Percentiles rank a stretch among this genome's conserved stretches.
These are phyloP conservation scores for Fragilaria crotonensis DNA, from an alignment of 108 stramenopile genomes.

Conservation along the genomic window DNA sequence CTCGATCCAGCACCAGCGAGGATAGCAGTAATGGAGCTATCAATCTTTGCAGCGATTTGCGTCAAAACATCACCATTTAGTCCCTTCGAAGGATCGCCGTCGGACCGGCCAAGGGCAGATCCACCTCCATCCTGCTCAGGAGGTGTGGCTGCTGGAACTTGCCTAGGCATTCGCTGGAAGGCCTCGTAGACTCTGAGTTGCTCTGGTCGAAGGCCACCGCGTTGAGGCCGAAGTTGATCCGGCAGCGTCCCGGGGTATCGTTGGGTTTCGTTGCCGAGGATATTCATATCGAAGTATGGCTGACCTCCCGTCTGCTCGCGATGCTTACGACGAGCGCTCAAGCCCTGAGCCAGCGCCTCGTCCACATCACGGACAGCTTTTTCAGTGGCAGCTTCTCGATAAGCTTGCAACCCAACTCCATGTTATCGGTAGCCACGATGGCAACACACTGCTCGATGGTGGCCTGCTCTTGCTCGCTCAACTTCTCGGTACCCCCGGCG, in stretches of 20 bases:
- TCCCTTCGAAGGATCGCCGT: neutral
- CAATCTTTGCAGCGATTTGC: slow-evolving; percentile 66
- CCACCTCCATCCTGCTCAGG: slow-evolving; percentile 19
- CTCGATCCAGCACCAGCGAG: slow-evolving; percentile 72
- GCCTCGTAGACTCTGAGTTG: slow-evolving; percentile 97
- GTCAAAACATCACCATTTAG: slow-evolving; percentile 58
- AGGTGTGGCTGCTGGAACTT: slow-evolving; percentile 36
- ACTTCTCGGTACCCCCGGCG: slow-evolving; percentile 31
- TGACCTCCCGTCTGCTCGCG: slow-evolving; percentile 83
- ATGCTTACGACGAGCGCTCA: slow-evolving; percentile 67
- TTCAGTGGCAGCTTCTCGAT: slow-evolving; percentile 99
- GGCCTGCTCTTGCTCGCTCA: slow-evolving; percentile 63
- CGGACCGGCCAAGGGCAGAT: neutral
- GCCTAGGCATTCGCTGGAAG: slow-evolving; percentile 86
- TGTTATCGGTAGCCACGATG: slow-evolving; percentile 90
- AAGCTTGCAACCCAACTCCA: slow-evolving; percentile 95
- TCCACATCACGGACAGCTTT: slow-evolving; percentile 96
- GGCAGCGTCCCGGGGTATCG: slow-evolving; percentile 91
- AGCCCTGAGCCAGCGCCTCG: slow-evolving; percentile 66
- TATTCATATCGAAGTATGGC: slow-evolving; percentile 92
- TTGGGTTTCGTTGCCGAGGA: slow-evolving; percentile 72
- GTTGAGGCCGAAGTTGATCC: slow-evolving; percentile 87
- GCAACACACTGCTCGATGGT: slow-evolving; percentile 90
- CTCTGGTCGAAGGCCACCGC: slow-evolving; percentile 81
- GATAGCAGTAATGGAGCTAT: slow-evolving; percentile 62